A percentile compares a stretch with the other conserved stretches of the same genome.
Evolutionary conservation across 805 yeast genomes (phyloP).

Genomic region (Myxozyma mucilagina): DNA sequence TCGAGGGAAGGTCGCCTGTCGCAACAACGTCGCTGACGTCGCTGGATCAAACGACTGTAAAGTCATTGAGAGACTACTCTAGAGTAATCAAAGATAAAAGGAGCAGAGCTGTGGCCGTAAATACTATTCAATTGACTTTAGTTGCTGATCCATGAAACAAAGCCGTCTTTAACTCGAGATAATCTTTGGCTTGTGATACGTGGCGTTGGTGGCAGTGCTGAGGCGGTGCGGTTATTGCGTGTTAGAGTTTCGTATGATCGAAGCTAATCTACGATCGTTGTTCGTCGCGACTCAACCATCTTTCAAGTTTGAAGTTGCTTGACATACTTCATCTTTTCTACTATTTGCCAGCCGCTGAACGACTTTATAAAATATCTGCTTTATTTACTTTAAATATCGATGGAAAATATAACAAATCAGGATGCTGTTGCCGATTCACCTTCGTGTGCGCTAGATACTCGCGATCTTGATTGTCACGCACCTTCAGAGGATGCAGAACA

Average conservation of each 20-base stretch:
- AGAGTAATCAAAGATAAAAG: not conserved
- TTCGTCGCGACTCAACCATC: not conserved
- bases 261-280: not conserved
- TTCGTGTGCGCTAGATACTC: not conserved
- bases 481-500: not conserved
- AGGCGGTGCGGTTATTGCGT: not conserved
- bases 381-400: not conserved
- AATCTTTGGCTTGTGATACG: not conserved
- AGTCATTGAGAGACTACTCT: constrained; percentile 1
- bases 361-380: no score
- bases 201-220: not conserved
- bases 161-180: not conserved
- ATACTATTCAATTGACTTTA: not conserved
- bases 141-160: not conserved
- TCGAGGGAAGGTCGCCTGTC: constrained; percentile 23
- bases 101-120: not conserved
- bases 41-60: constrained; percentile 26
- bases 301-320: no score
- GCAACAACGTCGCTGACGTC: constrained; percentile 20
- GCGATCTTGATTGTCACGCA: not conserved
- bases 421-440: not conserved
- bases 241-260: not conserved
- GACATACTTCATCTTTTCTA: no score
- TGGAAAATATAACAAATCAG: not conserved
- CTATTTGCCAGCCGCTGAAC: no score